phyloP scores from a whole-genome alignment of 2,329 filamentous ascomycete species.

The Aureobasidium subglaciale region DNA sequence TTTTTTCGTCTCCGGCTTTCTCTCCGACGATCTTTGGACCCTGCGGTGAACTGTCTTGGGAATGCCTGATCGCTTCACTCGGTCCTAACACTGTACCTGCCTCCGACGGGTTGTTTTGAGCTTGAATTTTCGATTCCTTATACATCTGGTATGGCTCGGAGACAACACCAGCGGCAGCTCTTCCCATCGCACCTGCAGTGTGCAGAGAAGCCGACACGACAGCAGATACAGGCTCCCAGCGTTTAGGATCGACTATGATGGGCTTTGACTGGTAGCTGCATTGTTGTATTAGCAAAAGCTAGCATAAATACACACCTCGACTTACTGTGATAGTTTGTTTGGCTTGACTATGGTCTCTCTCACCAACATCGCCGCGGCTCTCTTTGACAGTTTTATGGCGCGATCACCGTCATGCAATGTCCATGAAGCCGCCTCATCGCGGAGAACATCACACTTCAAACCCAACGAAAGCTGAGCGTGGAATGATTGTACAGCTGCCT shows the following conservation, averaged over 20 bases:
- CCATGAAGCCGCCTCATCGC: conserved; percentile 66
- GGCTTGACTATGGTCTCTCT: conserved; percentile 42
- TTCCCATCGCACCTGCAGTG: conserved; percentile 59
- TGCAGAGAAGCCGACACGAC: conserved; percentile 48
- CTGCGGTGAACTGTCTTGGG: too few relatives aligned
- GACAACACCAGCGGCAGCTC: neutral
- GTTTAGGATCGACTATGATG: neutral
- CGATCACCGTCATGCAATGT: too few relatives aligned
- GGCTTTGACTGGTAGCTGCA: neutral
- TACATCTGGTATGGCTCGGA: too few relatives aligned
- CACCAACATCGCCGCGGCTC: conserved; percentile 37
- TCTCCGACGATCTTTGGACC: too few relatives aligned
- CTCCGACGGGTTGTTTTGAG: too few relatives aligned
- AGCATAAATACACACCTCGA: conserved; percentile 42
- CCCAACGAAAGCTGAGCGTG: conserved; percentile 52
- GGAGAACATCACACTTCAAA: conserved; percentile 63
- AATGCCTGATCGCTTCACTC: too few relatives aligned
- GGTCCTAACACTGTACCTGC: too few relatives aligned
- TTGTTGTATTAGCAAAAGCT: neutral
- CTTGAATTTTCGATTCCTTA: too few relatives aligned
- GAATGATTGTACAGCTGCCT: conserved; percentile 39
- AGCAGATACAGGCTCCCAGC: neutral
- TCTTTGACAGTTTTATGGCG: too few relatives aligned
- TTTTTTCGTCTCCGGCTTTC: too few relatives aligned
- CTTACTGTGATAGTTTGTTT: conserved; percentile 64